phyloP scores from a whole-genome alignment of 495 filamentous ascomycete species.

The Amorphotheca resinae region DNA sequence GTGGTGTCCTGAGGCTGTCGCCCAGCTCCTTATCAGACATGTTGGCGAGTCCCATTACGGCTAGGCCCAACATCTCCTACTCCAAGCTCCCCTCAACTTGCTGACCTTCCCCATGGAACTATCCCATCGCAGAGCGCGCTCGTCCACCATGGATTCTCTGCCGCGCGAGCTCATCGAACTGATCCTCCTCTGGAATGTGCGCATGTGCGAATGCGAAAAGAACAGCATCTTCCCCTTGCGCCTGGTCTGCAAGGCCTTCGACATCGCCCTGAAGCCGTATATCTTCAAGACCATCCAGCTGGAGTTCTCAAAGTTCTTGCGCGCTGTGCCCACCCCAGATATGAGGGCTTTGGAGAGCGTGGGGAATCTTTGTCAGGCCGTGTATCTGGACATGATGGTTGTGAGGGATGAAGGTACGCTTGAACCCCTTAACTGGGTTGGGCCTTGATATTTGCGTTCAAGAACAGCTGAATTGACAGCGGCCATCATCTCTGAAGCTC shows the following conservation, averaged over 20 bases:
- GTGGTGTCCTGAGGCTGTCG: too few species aligned
- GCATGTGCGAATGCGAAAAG: conserved; percentile 12
- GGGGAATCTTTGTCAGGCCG: conserved; percentile 12
- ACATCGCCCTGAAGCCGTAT: conserved; percentile 12
- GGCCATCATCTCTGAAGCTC: too few species aligned
- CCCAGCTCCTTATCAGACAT: too few species aligned
- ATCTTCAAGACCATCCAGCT: conserved; percentile 18
- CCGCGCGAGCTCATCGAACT: conserved; percentile 14
- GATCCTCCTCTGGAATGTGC: conserved; percentile 12
- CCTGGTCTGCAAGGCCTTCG: conserved; percentile 19
- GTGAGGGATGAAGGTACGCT: conserved; percentile 20
- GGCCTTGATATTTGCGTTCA: conserved; percentile 1
- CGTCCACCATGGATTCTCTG: conserved; percentile 11
- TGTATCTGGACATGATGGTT: conserved; percentile 21
- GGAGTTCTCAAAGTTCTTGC: conserved; percentile 16
- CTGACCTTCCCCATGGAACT: neutral
- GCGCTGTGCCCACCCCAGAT: neutral
- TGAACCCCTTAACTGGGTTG: too few species aligned
- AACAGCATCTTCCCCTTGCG: conserved; percentile 17
- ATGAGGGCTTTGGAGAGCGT: neutral
- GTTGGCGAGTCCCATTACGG: too few species aligned
- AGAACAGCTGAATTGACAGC: too few species aligned
- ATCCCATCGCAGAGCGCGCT: neutral
- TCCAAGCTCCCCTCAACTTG: neutral
- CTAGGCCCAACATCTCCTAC: too few species aligned